Evolutionary conservation across 352 stramenopile species (phyloP), one percentile per base, ranked within the genome.

Genomic region (Globisporangium nagaii): DNA sequence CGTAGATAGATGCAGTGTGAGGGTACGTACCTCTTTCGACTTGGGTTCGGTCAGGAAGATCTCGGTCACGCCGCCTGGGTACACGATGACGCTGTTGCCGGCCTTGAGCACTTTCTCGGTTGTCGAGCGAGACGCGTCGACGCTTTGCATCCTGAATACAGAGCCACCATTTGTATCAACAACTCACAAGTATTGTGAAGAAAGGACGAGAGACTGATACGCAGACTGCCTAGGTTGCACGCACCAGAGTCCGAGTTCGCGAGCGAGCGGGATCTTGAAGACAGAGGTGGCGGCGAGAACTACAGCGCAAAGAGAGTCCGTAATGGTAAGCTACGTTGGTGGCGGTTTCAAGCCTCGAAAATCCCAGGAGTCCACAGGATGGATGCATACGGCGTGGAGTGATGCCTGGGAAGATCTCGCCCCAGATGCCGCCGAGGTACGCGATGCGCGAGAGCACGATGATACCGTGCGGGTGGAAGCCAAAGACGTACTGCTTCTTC

Each of bases 381-480:
- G 37, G 37, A 6, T 44, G 56, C 70, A 32, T 37, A 90, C 75
- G 63, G 57, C 77, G 66, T 9, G 70, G 79, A 11, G 48, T 39
- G 50, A 90, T 77, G 47, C 58, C 22, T 31, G 80, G 77, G 56
- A 90, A 90, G 9, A 86, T 47, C 40, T 78, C 80, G 52, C 88
- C 80, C 77, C 79, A 90, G 55, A 71, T 84, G 43, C 80, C 74
- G 15, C 60, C 80, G 42, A 87, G 85, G 15, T 66, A 78, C 8
- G 80, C 70, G 32, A 90, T 55, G n/a, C 80, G 77, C 31, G 80
- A 90, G 22, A 90, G 56, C 13, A 90, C 68, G 42, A 90, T 79
- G 63, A 90, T 88, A 25, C 77, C 80, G 51, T 90, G 80, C 20
- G 80, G 80, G 50, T 91, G 78, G 55, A 73, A 88, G 41, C 71